Evolutionary conservation across 768 basidiomycete genomes (phyloP).

Genomic region (Lentinus tigrinus): DNA sequence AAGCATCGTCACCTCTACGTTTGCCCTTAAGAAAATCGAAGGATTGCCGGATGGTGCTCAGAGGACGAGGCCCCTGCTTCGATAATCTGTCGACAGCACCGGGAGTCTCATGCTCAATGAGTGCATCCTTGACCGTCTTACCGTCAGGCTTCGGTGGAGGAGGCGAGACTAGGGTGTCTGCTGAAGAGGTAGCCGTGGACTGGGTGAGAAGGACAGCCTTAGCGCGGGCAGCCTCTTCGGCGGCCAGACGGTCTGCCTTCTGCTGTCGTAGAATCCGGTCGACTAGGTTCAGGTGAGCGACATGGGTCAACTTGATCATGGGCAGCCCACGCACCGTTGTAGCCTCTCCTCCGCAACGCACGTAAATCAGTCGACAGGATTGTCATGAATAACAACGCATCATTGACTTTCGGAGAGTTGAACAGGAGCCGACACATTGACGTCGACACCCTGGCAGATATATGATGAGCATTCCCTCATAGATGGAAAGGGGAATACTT

Average conservation of each 20-base stretch:
- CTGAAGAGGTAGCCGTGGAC: background rate
- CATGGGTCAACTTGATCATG: conserved; percentile 23
- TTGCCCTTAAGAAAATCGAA: background rate
- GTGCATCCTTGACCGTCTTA: background rate
- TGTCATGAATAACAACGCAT: conserved; percentile 88
- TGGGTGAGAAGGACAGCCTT: conserved; percentile 21
- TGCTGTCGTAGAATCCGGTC: conserved; percentile 90
- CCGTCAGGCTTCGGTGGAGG: background rate
- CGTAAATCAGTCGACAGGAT: conserved; percentile 89
- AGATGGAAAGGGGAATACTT: conserved; percentile 34
- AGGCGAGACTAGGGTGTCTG: conserved; percentile 2
- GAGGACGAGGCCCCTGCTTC: conserved; percentile 1
- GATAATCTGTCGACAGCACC: background rate
- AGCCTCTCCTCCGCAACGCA: conserved; percentile 79
- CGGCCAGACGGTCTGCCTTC: conserved; percentile 58
- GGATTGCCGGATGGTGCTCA: conserved; percentile 4
- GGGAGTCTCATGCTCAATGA: background rate
- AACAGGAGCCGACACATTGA: conserved; percentile 81
- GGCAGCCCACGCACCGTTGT: conserved; percentile 57
- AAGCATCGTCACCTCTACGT: background rate
- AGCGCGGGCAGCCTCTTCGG: conserved; percentile 46
- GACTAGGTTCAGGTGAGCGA: conserved; percentile 45
- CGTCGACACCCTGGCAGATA: conserved; percentile 65
- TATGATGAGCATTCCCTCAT: background rate
- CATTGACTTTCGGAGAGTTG: conserved; percentile 76